Conservation (phyloP, 1,139 yeast genomes). For the Pneumocystis carinii region DNA sequence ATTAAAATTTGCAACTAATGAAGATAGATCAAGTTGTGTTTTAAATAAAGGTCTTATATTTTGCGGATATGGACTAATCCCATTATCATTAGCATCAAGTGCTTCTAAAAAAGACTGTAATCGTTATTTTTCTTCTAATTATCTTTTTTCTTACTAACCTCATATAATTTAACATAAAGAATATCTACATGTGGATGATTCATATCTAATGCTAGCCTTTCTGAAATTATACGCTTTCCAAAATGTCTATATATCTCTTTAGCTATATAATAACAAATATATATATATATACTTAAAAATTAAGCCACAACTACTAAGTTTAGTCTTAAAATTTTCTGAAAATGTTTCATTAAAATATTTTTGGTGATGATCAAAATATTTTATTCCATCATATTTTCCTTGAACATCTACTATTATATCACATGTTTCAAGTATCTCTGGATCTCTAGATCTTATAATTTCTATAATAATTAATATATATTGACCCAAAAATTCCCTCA, state of each 20-base stretch:
- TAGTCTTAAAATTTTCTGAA: conserved; percentile 36
- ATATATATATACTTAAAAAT: conserved; percentile 33
- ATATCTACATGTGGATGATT: conserved; percentile 35
- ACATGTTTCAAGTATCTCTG: conserved; percentile 66
- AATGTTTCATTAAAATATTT: conserved; percentile 60
- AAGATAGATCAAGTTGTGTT: conserved; percentile 42
- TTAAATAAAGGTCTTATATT: conserved; percentile 23
- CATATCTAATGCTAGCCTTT: conserved; percentile 25
- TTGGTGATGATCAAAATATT: conserved; percentile 93
- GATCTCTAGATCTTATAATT: conserved; percentile 70
- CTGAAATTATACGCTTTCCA: conserved; percentile 60
- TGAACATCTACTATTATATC: conserved; percentile 92
- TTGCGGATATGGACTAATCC: conserved; percentile 56
- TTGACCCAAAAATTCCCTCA: neutral
- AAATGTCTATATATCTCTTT: conserved; percentile 43
- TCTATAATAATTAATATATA: conserved; percentile 17
- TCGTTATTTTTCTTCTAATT: neutral
- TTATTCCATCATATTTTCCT: conserved; percentile 78
- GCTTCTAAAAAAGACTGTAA: conserved; percentile 51
- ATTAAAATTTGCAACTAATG: conserved; percentile 60
- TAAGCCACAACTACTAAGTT: conserved; percentile 85
- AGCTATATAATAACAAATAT: neutral
- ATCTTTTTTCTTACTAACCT: conserved; percentile 14
- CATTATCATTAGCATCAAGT: conserved; percentile 92
- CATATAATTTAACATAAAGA: conserved; percentile 60